These are phyloP conservation scores for Rhizopogon roseolus DNA, from an alignment of 768 basidiomycete species.

Conservation along the genomic window DNA sequence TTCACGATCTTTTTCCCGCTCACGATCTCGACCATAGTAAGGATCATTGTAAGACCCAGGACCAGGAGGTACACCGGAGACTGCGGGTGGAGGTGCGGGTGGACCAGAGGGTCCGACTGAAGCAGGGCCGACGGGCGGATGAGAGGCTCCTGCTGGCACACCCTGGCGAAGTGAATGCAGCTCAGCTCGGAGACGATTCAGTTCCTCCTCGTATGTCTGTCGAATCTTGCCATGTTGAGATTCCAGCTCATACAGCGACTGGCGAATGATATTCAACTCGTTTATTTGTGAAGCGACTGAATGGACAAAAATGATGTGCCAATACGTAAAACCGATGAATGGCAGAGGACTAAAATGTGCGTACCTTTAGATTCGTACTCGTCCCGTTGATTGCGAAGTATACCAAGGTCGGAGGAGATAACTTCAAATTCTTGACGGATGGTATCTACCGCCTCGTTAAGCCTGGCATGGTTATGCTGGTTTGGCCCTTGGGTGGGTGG, in stretches of 20 bases:
- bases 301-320: constrained; percentile 7
- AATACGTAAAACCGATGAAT: background rate
- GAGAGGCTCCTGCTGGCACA: constrained; percentile 28
- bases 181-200: constrained; percentile 66
- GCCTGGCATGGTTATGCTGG: constrained; percentile 38
- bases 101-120: constrained; percentile 29
- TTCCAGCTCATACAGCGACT: constrained; percentile 90
- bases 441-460: constrained; percentile 76
- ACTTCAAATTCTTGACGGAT: constrained; percentile 84
- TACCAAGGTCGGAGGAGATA: constrained; percentile 60
- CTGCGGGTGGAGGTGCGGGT: constrained; percentile 25
- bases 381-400: constrained; percentile 73
- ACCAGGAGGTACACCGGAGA: constrained; percentile 25
- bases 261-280: constrained; percentile 86
- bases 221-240: constrained; percentile 81
- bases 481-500: constrained; percentile 38
- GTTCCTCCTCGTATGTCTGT: constrained; percentile 83
- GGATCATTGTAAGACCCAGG: constrained; percentile 31
- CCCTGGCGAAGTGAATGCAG: constrained; percentile 48
- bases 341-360: constrained; percentile 18
- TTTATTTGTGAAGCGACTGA: constrained; percentile 79
- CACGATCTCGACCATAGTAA: constrained; percentile 35
- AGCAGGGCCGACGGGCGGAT: constrained; percentile 28
- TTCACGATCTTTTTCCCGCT: constrained; percentile 34
- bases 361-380: constrained; percentile 87